Conservation (phyloP, 1,284 basidiomycete species). For the Moesziomyces sp. region DNA sequence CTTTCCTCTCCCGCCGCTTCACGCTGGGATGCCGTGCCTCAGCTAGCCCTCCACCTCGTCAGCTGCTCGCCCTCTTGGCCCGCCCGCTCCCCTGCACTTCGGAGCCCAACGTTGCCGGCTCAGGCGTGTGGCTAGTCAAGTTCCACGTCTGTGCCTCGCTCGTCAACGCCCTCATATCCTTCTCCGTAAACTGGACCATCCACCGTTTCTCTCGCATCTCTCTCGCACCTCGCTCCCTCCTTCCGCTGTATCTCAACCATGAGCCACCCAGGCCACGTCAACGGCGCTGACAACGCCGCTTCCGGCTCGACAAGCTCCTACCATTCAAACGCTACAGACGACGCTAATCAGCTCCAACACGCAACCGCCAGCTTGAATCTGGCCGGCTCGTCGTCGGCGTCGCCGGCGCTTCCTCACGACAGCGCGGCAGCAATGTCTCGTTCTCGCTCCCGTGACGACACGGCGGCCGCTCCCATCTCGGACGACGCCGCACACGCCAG, state of each 20-base stretch:
- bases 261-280: too few relatives aligned
- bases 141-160: constrained; percentile 2
- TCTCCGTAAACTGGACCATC: too few relatives aligned
- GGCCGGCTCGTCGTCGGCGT: background rate
- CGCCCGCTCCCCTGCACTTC: too few relatives aligned
- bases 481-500: constrained; percentile 7
- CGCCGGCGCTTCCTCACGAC: constrained; percentile 12
- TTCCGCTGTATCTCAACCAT: background rate
- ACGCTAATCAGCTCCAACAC: constrained; percentile 12
- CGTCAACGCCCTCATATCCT: too few relatives aligned
- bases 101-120: too few relatives aligned
- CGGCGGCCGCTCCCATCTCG: background rate
- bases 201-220: too few relatives aligned
- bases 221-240: too few relatives aligned
- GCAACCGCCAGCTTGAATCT: constrained; percentile 23
- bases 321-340: constrained; percentile 19
- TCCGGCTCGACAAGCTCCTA: constrained; percentile 24
- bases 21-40: too few relatives aligned
- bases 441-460: constrained; percentile 19
- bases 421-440: constrained; percentile 14
- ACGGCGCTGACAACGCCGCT: background rate
- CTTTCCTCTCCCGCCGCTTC: too few relatives aligned
- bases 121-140: too few relatives aligned
- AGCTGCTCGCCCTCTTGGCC: too few relatives aligned
- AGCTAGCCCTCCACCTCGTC: too few relatives aligned